Evolutionary conservation across 768 basidiomycete species (phyloP).

Genomic region (Tylopilus vinaceipallidus): DNA sequence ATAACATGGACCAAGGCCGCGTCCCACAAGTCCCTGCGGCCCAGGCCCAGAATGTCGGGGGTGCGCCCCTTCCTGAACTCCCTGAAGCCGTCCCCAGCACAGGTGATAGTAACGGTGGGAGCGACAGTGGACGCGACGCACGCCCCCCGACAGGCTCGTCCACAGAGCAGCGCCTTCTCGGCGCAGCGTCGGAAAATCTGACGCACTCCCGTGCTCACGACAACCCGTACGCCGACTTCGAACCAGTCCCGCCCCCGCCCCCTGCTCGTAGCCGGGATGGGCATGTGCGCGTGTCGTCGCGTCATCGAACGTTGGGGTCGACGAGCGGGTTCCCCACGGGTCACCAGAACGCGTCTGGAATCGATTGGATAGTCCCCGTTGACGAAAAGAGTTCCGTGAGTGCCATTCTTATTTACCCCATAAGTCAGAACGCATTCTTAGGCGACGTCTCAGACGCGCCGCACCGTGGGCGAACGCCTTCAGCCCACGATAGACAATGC

Average conservation of each 20-base stretch:
- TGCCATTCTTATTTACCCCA: too few relatives aligned
- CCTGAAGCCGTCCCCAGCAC: not conserved
- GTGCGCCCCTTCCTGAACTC: constrained; percentile 2
- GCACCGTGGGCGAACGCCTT: too few relatives aligned
- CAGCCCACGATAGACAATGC: too few relatives aligned
- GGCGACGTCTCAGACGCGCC: too few relatives aligned
- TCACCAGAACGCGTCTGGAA: too few relatives aligned
- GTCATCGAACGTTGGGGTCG: constrained; percentile 2
- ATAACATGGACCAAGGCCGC: constrained; percentile 21
- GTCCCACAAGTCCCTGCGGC: not conserved
- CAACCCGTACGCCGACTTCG: constrained; percentile 9
- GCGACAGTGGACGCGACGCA: not conserved
- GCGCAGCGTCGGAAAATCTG: not conserved
- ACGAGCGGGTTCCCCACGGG: too few relatives aligned
- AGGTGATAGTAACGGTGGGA: not conserved
- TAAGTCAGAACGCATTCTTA: too few relatives aligned
- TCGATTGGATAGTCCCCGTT: too few relatives aligned
- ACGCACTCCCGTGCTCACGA: not conserved
- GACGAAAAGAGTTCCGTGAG: too few relatives aligned
- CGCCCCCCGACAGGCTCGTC: constrained; percentile 2
- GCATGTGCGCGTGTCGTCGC: constrained; percentile 11
- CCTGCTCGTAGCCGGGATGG: constrained; percentile 17
- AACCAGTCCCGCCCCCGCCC: constrained; percentile 5
- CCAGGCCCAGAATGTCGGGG: not conserved
- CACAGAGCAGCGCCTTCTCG: constrained; percentile 9